Percentiles rank a stretch among this genome's conserved stretches.
These are phyloP conservation scores for Cladosporium sp. DNA, from an alignment of 2,329 filamentous ascomycete genomes.

Conservation along the genomic window DNA sequence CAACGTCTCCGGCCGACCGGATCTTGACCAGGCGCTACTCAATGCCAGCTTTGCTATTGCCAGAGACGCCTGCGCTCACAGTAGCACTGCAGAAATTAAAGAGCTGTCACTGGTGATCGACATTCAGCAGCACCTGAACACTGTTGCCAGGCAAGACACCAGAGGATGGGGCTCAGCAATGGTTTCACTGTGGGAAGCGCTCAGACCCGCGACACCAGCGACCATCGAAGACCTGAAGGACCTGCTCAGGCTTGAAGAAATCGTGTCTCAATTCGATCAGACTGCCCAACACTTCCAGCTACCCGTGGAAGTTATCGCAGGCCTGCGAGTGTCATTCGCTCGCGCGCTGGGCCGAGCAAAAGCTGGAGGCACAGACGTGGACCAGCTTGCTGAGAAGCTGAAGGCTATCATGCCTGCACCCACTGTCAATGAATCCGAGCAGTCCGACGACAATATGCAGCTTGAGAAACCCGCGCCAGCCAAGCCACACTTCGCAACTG, in stretches of 20 bases:
- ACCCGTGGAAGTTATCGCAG: constrained; percentile 30
- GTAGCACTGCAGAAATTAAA: constrained; percentile 3
- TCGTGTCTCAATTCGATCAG: constrained; percentile 51
- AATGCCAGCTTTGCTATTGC: constrained; percentile 22
- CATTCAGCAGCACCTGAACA: constrained; percentile 1
- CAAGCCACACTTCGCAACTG: constrained; percentile 10
- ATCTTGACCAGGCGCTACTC: constrained; percentile 20
- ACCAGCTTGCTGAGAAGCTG: constrained; percentile 25
- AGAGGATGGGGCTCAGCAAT: constrained; percentile 27
- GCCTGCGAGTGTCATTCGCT: constrained; percentile 32
- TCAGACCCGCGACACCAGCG: constrained; percentile 62
- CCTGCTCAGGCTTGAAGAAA: constrained; percentile 46
- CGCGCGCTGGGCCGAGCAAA: constrained; percentile 28
- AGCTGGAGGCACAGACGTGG: constrained; percentile 23
- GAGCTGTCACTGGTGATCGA: constrained; percentile 1
- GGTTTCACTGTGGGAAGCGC: constrained; percentile 56
- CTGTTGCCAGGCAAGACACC: constrained; percentile 2
- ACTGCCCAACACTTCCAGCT: constrained; percentile 28
- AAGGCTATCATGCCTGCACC: constrained; percentile 11
- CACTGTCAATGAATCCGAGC: neutral
- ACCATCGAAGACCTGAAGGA: constrained; percentile 42
- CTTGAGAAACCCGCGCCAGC: neutral
- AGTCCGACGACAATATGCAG: neutral
- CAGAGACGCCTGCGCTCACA: neutral
- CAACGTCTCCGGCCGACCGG: constrained; percentile 1